A percentile compares a stretch with the other conserved stretches of the same genome.
Evolutionary conservation across 768 basidiomycete species (phyloP).

Genomic region (Lyophyllum shimeji): DNA sequence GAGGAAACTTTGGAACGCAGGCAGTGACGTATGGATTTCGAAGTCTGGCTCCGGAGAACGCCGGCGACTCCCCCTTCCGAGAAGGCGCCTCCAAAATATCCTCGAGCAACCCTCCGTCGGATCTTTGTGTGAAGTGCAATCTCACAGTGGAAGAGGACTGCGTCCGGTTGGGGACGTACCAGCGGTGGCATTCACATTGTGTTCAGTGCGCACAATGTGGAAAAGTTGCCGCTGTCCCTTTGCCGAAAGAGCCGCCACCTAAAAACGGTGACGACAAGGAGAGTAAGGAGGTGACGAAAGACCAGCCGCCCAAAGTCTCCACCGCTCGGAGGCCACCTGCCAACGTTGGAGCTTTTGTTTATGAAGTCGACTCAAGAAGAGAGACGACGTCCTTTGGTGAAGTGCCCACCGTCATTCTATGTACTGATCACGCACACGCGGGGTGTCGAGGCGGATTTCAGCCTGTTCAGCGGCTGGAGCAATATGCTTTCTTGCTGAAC

Average conservation of each 20-base stretch:
- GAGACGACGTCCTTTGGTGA: conserved; percentile 72
- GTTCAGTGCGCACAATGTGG: conserved; percentile 84
- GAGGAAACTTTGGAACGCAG: conserved; percentile 74
- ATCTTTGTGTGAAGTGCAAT: conserved; percentile 87
- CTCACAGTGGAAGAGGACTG: conserved; percentile 97
- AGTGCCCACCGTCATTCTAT: conserved; percentile 72
- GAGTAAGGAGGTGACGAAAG: conserved; percentile 33
- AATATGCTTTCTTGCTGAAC: conserved; percentile 95
- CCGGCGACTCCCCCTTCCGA: conserved; percentile 82
- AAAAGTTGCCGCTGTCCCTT: conserved; percentile 65
- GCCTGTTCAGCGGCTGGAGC: conserved; percentile 90
- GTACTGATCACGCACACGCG: conserved; percentile 71
- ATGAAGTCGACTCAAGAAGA: conserved; percentile 66
- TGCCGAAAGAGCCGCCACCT: conserved; percentile 53
- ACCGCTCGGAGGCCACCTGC: conserved; percentile 75
- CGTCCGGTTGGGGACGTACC: conserved; percentile 91
- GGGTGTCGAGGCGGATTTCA: conserved; percentile 80
- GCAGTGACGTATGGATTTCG: conserved; percentile 92
- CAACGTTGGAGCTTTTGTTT: conserved; percentile 76
- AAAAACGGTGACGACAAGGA: conserved; percentile 55
- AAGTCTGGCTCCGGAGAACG: conserved; percentile 87
- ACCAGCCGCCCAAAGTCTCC: conserved; percentile 56
- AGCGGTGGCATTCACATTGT: conserved; percentile 95
- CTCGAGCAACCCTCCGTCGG: conserved; percentile 76
- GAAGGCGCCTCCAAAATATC: conserved; percentile 52